Percentiles rank a stretch among this genome's conserved stretches.
Evolutionary conservation across 2,329 filamentous ascomycete genomes (phyloP).

Genomic region (Alternaria alternata): DNA sequence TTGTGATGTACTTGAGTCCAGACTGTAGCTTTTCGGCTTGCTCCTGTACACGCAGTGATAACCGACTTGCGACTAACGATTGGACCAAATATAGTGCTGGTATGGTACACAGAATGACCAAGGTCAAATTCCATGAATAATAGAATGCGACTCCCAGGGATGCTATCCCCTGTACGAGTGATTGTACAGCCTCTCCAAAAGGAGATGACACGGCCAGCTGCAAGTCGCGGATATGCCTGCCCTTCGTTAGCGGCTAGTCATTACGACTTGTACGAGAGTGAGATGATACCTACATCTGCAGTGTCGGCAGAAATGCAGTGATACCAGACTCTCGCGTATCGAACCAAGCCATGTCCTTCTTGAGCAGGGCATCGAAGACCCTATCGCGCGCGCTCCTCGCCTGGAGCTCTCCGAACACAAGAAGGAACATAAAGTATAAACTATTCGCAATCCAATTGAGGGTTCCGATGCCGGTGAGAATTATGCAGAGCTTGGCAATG

Average conservation of each 20-base stretch:
- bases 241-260: not conserved
- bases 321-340: slow-evolving; percentile 76
- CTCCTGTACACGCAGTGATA: slow-evolving; percentile 71
- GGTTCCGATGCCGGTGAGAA: slow-evolving; percentile 69
- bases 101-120: slow-evolving; percentile 77
- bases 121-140: slow-evolving; percentile 83
- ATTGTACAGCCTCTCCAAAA: slow-evolving; percentile 73
- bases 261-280: slow-evolving; percentile 9
- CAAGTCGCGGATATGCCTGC: slow-evolving; percentile 82
- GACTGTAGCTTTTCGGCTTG: slow-evolving; percentile 73
- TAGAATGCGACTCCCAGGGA: slow-evolving; percentile 77
- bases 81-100: slow-evolving; percentile 72
- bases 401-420: slow-evolving; percentile 82
- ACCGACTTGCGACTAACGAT: slow-evolving; percentile 64
- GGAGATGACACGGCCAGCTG: slow-evolving; percentile 82
- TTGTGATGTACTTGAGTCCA: slow-evolving; percentile 75
- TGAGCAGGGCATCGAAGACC: slow-evolving; percentile 74
- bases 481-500: slow-evolving; percentile 68
- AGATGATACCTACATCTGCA: slow-evolving; percentile 71
- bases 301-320: slow-evolving; percentile 72
- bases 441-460: slow-evolving; percentile 73
- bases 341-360: slow-evolving; percentile 82
- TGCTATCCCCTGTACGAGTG: slow-evolving; percentile 69
- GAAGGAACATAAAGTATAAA: slow-evolving; percentile 73
- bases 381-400: slow-evolving; percentile 69